These are phyloP conservation scores for Lachnellula subtilissima DNA, from an alignment of 2,329 filamentous ascomycete genomes.

Conservation along the genomic window DNA sequence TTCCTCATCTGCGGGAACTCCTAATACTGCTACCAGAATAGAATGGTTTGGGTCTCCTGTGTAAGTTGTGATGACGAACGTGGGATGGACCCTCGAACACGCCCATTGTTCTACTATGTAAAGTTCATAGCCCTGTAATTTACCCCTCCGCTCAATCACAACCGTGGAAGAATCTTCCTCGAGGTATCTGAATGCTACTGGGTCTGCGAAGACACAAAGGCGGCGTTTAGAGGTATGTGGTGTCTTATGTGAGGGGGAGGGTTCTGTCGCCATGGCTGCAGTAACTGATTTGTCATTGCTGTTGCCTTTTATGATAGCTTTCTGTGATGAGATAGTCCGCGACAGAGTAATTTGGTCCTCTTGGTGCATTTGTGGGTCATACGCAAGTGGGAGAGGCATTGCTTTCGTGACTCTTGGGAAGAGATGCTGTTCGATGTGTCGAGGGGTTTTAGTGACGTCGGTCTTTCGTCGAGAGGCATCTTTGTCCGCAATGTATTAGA, in stretches of 20 bases:
- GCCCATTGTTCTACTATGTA: conserved; percentile 98
- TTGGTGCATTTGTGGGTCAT: conserved; percentile 29
- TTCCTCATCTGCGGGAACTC: conserved; percentile 73
- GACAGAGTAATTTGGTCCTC: conserved; percentile 28
- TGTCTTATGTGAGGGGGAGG: conserved; percentile 18
- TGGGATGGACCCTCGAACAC: conserved; percentile 84
- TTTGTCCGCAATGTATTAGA: background rate
- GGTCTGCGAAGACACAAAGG: conserved; percentile 60
- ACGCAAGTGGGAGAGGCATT: conserved; percentile 17
- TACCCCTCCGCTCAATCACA: conserved; percentile 66
- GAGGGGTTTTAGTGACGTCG: conserved; percentile 16
- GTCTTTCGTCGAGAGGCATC: conserved; percentile 1
- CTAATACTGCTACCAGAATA: conserved; percentile 74
- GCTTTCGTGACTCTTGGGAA: background rate
- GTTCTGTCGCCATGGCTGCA: conserved; percentile 13
- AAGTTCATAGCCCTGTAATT: conserved; percentile 79
- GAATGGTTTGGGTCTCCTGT: conserved; percentile 79
- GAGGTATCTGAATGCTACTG: conserved; percentile 68
- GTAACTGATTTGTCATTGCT: conserved; percentile 8
- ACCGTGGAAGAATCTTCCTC: conserved; percentile 76
- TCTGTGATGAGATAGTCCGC: conserved; percentile 23
- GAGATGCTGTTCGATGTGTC: background rate
- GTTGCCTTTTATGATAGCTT: conserved; percentile 12
- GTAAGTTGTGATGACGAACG: conserved; percentile 86
- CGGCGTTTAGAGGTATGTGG: conserved; percentile 37